Evolutionary conservation across 2,329 filamentous ascomycete genomes (phyloP), one percentile per base, ranked within the genome.

Genomic region (Pyrenochaeta sp.): DNA sequence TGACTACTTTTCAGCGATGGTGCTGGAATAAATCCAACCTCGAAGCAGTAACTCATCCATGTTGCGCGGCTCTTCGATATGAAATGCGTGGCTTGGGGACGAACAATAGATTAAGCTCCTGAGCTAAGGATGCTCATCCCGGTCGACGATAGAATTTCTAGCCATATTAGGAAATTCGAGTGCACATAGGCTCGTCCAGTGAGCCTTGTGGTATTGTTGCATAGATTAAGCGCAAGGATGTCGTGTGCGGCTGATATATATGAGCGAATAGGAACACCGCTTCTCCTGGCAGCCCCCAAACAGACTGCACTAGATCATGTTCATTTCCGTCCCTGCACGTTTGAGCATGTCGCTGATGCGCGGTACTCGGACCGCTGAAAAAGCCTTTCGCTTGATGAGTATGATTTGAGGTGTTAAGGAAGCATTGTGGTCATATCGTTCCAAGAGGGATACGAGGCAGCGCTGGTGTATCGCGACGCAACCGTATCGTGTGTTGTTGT

Each of bases 121-220:
- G 39, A 36, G 46, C 52, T 37, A 44, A 50, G 44, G 44, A 46
- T 46, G 44, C 44, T 4, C n/a, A 46, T 32, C 44, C 44, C 44
- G 15, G 44, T 46, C 13, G 25, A 22, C 2, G 28, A 7, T n/a
- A 15, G n/a, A 10, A 6, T 32, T 32, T 9, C 44, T 46, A 46
- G 5, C 44, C 27, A n/a, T n/a, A 1, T 28, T 28, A 2, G 44
- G 13, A 3, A 37, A n/a, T n/a, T 32, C 42, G 24, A 13, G 44
- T 48, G 22, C 30, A 47, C 7, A 15, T n/a, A 45, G 6, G 43
- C 32, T 39, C 43, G 28, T 6, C 42, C 28, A 40, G 43, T 54
- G 51, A 54, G 51, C 51, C 51, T 54, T 54, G 51, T 45, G 51
- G 51, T 48, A 54, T 47, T 54, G 51, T 30, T 47, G 28, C 22